A percentile compares a stretch with the other conserved stretches of the same genome.
Evolutionary conservation across 2,329 filamentous ascomycete genomes (phyloP).

Genomic region (Chrysoporthe cubensis): DNA sequence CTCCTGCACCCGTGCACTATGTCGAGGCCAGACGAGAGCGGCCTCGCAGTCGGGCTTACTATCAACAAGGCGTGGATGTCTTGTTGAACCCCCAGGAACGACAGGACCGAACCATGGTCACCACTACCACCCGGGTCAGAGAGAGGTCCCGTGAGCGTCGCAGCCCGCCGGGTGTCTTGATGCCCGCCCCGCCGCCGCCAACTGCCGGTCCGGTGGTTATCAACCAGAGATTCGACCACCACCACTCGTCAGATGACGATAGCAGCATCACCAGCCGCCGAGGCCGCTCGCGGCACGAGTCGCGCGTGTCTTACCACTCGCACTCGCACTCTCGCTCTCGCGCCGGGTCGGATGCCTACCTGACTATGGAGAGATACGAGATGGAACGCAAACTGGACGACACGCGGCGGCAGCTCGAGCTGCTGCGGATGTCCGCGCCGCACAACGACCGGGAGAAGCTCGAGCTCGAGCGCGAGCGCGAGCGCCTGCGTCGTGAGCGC

Average conservation of each 20-base stretch:
- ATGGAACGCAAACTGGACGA: slow-evolving; percentile 32
- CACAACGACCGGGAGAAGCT: slow-evolving; percentile 36
- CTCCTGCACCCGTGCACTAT: slow-evolving; percentile 49
- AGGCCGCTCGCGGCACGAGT: slow-evolving; percentile 35
- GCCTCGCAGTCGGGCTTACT: slow-evolving; percentile 46
- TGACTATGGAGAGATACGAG: slow-evolving; percentile 49
- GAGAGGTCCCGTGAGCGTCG: slow-evolving; percentile 52
- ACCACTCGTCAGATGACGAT: slow-evolving; percentile 49
- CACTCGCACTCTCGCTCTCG: slow-evolving; percentile 37
- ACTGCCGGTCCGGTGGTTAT: slow-evolving; percentile 55
- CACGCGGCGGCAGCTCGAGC: slow-evolving; percentile 27
- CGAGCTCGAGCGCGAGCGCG: slow-evolving; percentile 38
- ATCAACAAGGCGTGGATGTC: slow-evolving; percentile 44
- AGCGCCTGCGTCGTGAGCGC: slow-evolving; percentile 46
- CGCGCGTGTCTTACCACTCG: slow-evolving; percentile 33
- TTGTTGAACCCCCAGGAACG: slow-evolving; percentile 43
- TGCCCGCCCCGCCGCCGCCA: slow-evolving; percentile 36
- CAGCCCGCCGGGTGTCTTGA: slow-evolving; percentile 43
- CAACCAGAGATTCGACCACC: slow-evolving; percentile 54
- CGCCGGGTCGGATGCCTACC: slow-evolving; percentile 36
- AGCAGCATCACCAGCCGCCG: slow-evolving; percentile 40
- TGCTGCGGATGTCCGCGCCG: slow-evolving; percentile 29
- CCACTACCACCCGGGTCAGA: slow-evolving; percentile 47
- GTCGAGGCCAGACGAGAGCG: slow-evolving; percentile 46
- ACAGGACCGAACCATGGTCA: slow-evolving; percentile 50